Evolutionary conservation across 345 rosid genomes (phyloP).

Genomic region (Schrenkiella parvula): DNA sequence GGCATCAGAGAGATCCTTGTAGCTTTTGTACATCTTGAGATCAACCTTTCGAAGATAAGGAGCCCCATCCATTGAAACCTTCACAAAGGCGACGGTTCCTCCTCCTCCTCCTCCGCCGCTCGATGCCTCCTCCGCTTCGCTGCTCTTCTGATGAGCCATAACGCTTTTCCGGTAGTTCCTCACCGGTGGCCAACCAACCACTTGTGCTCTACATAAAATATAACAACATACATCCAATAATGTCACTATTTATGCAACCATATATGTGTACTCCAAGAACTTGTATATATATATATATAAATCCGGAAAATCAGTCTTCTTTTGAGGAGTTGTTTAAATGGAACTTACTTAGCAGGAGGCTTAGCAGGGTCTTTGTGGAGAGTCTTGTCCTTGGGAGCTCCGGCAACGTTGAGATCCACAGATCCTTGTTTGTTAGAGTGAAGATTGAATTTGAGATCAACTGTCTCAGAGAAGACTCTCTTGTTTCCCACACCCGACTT

Average conservation of each 20-base stretch:
- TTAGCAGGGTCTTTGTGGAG: constrained; percentile 39
- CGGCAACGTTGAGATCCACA: constrained; percentile 16
- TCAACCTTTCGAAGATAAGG: constrained; percentile 95
- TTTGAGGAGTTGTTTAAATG: background rate
- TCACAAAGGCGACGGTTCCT: constrained; percentile 49
- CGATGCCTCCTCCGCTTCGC: constrained; percentile 36
- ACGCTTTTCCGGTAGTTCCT: constrained; percentile 77
- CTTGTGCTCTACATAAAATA: constrained; percentile 57
- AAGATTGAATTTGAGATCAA: constrained; percentile 66
- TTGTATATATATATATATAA: background rate
- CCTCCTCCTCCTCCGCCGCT: constrained; percentile 8
- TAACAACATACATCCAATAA: background rate
- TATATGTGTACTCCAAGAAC: background rate
- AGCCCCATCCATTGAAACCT: constrained; percentile 96
- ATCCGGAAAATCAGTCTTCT: background rate
- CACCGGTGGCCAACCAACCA: constrained; percentile 97
- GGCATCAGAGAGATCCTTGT: constrained; percentile 77
- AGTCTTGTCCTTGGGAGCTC: constrained; percentile 18
- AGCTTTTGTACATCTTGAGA: constrained; percentile 81
- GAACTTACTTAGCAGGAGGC: constrained; percentile 68
- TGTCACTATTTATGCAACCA: background rate
- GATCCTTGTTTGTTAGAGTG: constrained; percentile 29
- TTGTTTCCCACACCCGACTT: constrained; percentile 38
- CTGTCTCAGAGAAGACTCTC: constrained; percentile 68
- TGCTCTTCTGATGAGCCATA: constrained; percentile 55